phyloP scores from a whole-genome alignment of 495 filamentous ascomycete genomes.

The Daldinia childiae region DNA sequence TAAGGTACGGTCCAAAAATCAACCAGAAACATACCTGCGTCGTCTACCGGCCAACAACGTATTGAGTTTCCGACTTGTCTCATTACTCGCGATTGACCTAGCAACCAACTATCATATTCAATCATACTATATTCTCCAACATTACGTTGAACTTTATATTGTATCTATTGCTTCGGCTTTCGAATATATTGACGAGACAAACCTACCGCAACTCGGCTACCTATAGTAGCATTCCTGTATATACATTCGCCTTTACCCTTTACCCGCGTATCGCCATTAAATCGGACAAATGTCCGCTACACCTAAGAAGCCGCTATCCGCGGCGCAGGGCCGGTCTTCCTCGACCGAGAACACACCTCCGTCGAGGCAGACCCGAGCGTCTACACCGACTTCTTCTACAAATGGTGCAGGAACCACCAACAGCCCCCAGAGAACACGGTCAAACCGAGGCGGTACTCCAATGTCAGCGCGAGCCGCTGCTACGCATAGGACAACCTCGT shows the following conservation, averaged over 20 bases:
- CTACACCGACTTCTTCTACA: conserved; percentile 51
- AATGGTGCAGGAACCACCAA: conserved; percentile 31
- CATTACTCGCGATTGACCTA: conserved; percentile 32
- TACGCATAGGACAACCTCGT: conserved; percentile 68
- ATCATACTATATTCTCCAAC: conserved; percentile 15
- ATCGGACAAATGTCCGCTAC: conserved; percentile 49
- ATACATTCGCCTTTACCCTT: conserved; percentile 26
- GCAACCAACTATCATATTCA: conserved; percentile 26
- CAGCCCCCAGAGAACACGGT: conserved; percentile 58
- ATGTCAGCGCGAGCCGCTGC: conserved; percentile 74
- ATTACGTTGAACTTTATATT: conserved; percentile 6
- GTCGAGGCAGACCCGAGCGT: conserved; percentile 42
- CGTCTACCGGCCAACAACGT: conserved; percentile 32
- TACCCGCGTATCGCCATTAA: conserved; percentile 8
- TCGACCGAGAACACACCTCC: conserved; percentile 43
- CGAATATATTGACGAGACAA: conserved; percentile 21
- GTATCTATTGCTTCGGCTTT: conserved; percentile 17
- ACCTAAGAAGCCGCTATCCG: conserved; percentile 56
- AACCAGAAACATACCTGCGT: conserved; percentile 9
- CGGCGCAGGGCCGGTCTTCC: conserved; percentile 49
- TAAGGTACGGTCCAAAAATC: conserved; percentile 8
- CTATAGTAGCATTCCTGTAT: conserved; percentile 28
- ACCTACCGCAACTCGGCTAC: conserved; percentile 11
- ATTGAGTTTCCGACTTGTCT: conserved; percentile 10
- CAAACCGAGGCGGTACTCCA: conserved; percentile 64